Evolutionary conservation across 345 rosid species (phyloP).

Genomic region (Dipteronia dyeriana): DNA sequence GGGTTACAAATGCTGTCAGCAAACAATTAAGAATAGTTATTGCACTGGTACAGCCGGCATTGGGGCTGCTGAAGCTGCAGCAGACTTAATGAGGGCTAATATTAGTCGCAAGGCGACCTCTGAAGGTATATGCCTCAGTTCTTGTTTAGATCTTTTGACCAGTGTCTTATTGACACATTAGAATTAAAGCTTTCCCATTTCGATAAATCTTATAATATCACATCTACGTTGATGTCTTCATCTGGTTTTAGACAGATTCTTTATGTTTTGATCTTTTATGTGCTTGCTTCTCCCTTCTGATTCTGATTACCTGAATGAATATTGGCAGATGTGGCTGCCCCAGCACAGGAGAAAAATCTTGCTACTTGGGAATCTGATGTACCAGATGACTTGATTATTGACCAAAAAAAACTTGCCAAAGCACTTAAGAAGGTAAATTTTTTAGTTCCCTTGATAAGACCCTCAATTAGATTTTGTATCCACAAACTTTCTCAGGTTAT

Average conservation of each 20-base stretch:
- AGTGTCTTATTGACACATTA: not conserved
- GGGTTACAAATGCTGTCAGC: conserved; percentile 85
- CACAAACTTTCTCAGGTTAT: not conserved
- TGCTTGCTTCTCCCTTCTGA: conserved; percentile 8
- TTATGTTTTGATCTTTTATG: not conserved
- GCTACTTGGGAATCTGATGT: conserved; percentile 65
- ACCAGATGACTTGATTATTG: conserved; percentile 47
- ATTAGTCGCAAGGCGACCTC: conserved; percentile 54
- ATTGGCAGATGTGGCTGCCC: conserved; percentile 35
- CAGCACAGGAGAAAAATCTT: conserved; percentile 44
- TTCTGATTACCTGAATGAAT: not conserved
- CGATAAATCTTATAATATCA: not conserved
- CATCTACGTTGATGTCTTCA: not conserved
- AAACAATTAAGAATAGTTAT: conserved; percentile 69
- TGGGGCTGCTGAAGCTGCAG: conserved; percentile 75
- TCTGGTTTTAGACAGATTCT: not conserved
- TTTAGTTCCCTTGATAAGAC: not conserved
- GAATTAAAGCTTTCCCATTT: not conserved
- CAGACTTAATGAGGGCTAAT: conserved; percentile 70
- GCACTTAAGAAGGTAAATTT: conserved; percentile 54
- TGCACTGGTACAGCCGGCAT: conserved; percentile 84
- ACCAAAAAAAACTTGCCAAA: conserved; percentile 42
- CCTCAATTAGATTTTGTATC: conserved; percentile 2
- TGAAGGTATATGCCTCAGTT: conserved; percentile 38
- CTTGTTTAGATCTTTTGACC: not conserved